Evolutionary conservation across 139 green algal species (phyloP), one percentile per base, ranked within the genome.

Genomic region (Monoraphidium neglectum): DNA sequence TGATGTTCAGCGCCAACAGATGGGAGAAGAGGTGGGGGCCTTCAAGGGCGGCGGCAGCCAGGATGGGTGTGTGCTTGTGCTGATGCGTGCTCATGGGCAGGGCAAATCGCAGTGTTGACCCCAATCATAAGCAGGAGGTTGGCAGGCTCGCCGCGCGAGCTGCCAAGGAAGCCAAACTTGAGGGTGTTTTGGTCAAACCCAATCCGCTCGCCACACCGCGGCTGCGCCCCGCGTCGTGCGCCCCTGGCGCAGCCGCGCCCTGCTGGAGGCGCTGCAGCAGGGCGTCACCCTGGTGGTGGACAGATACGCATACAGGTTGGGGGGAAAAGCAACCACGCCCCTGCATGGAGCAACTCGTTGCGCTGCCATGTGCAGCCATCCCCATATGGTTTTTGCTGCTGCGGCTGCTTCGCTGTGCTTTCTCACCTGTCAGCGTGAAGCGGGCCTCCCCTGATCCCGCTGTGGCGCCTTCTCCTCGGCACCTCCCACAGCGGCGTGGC

Each of bases 1-100:
- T 98, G 28, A 84, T 99, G 5, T 99, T 99, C 80, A 90, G 90
- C 4, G 93, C 90, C 21, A 99, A 99, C 74, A 79, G 96, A 26
- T 95, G 89, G 82, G 96, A 99, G 82, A 98, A 98, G 73, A 84
- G 86, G 90, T 93, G 47, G 23, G 56, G 16, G 43, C 3, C 40
- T 2, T 23, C 49, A 67, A 16, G 1, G 13, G 24, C 24, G 32
- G 21, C 51, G 8, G 51, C 67, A 73, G 67, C 33, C 21, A 35
- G 66, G 33, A 70, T 36, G 6, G 30, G n/a, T n/a, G n/a, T n/a
- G n/a, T n/a, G n/a, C n/a, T n/a, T n/a, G n/a, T n/a, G n/a, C n/a
- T 21, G 30, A 57, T 21, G 21, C 49, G 21, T 57, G 16, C 16
- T 21, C 21, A 72, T 24, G 16, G 33, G 16, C 23, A 21, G 16